Base-by-base conservation (phyloP, 1,139 yeast genomes). In the Yamadazyma triangularis region DNA sequence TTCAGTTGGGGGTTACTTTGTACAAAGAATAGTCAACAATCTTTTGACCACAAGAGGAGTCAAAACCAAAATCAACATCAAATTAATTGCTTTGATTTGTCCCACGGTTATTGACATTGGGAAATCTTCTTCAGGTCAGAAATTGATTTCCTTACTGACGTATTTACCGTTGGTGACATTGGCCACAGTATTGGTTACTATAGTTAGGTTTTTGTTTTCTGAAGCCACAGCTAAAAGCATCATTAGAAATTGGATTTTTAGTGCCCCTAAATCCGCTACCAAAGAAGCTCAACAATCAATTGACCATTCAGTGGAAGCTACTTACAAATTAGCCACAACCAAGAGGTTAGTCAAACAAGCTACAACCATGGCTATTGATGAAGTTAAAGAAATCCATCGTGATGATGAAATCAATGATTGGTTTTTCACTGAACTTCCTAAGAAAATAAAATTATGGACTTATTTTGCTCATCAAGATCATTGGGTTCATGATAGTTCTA, bases 21-120 rank as follows among this genome's bases (percentile, higher is more conserved):
- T 63, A 3, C 85, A 79, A 48, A 48, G 83, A 29, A n/a, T n/a
- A n/a, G n/a, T n/a, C n/a, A n/a, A n/a, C n/a, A n/a, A n/a, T n/a
- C n/a, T n/a, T n/a, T n/a, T n/a, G n/a, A 62, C 57, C 33, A 21
- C 32, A 1, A 4, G 13, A 19, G 4, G 50, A 47, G 8, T 30
- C 59, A 23, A 41, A 41, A 18, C 6, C 20, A 18, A 18, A 18
- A 7, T 18, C 9, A 29, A 38, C 4, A 41, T 68, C 25, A 51
- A 53, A 33, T 65, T 77, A 33, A 63, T 70, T n/a, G 85, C 85
- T 0, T 53, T 80, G 33, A 57, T 79, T 11, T 78, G 82, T 26
- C 88, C 88, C 1, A 78, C 88, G 0, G 62, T 80, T 13, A 59
- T 64, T 15, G 78, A 78, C 39, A 73, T 80, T 23, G 71, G 72